Evolutionary conservation across 2,329 filamentous ascomycete species (phyloP).

Genomic region (Nannizziopsis arthrosporioides): DNA sequence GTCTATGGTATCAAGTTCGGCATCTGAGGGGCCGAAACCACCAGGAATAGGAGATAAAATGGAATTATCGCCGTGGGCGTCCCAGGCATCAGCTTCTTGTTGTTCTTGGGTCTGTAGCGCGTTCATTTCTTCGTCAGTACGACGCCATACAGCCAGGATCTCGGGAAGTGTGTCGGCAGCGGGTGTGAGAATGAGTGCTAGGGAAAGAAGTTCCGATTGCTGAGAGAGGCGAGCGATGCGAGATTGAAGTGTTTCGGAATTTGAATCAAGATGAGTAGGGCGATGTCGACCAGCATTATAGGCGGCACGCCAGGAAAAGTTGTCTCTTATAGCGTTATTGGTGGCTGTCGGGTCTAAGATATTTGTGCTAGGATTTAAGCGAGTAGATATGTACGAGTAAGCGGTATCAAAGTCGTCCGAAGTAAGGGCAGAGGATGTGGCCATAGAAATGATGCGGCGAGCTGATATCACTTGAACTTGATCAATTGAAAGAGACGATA

Average conservation of each 20-base stretch:
- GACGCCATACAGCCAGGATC: conserved; percentile 51
- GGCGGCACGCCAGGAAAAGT: conserved; percentile 54
- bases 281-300: conserved; percentile 50
- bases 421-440: conserved; percentile 35
- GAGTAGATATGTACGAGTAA: conserved; percentile 54
- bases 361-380: conserved; percentile 35
- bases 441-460: conserved; percentile 37
- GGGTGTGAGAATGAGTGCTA: conserved; percentile 50
- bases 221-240: conserved; percentile 48
- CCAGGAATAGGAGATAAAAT: conserved; percentile 28
- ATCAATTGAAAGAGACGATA: conserved; percentile 14
- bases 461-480: conserved; percentile 30
- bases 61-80: conserved; percentile 42
- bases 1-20: conserved; percentile 36
- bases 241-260: conserved; percentile 26
- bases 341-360: conserved; percentile 21
- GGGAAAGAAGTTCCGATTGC: conserved; percentile 53
- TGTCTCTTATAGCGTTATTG: conserved; percentile 35
- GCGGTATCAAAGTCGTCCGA: conserved; percentile 46
- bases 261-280: conserved; percentile 21
- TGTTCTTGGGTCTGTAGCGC: conserved; percentile 43
- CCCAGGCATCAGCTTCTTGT: conserved; percentile 47
- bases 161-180: conserved; percentile 45
- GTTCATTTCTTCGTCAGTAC: conserved; percentile 50
- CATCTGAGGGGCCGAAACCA: conserved; percentile 34